Evolutionary conservation across 106 monocot genomes (phyloP).

Genomic region (Dendrobium huoshanense): DNA sequence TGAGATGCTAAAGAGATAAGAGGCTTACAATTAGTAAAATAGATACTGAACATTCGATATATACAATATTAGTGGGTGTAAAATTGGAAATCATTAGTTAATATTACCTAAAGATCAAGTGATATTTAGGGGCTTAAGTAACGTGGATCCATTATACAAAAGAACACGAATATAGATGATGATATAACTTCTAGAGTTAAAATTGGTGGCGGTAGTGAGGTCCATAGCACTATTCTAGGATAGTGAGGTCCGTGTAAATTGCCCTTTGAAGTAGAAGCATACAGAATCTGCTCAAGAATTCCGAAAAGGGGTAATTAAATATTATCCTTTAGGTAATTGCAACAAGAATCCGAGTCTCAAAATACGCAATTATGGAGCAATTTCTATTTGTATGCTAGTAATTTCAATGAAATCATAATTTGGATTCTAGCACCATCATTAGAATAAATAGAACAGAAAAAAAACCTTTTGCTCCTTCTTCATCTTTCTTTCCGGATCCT

Average conservation of each 20-base stretch:
- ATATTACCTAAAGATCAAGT: not conserved
- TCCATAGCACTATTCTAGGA: not conserved
- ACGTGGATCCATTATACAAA: not conserved
- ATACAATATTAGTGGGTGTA: not conserved
- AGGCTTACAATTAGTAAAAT: not conserved
- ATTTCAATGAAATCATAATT: not conserved
- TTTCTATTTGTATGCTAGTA: not conserved
- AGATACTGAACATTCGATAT: not conserved
- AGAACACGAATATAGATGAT: not conserved
- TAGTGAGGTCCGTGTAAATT: not conserved
- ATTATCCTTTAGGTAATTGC: not conserved
- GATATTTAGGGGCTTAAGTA: not conserved
- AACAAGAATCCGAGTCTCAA: not conserved
- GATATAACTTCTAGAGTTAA: not conserved
- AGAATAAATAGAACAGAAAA: not conserved
- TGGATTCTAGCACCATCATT: not conserved
- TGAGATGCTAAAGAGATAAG: not conserved
- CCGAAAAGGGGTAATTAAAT: not conserved
- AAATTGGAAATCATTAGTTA: not conserved
- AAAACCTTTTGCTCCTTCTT: slow-evolving; percentile 60
- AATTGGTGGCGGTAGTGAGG: not conserved
- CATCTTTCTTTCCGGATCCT: slow-evolving; percentile 37
- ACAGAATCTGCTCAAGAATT: not conserved
- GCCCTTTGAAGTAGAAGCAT: not conserved
- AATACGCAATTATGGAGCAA: not conserved